A percentile compares a stretch with the other conserved stretches of the same genome.
phyloP scores from a whole-genome alignment of 2,329 filamentous ascomycete genomes.

The Cercospora citrullina region DNA sequence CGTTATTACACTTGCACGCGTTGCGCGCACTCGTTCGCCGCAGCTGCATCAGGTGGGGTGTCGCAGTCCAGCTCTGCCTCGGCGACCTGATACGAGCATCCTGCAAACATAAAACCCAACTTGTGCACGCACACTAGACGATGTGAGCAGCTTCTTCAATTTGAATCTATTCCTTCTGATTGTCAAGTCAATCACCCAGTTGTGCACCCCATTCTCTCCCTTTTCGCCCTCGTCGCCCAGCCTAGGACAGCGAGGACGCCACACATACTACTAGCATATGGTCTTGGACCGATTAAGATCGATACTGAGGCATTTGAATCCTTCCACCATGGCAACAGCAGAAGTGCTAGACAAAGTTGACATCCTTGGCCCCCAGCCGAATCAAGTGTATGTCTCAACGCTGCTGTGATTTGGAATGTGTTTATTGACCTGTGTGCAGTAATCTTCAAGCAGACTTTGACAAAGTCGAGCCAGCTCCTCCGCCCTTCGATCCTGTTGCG shows the following conservation, averaged over 20 bases:
- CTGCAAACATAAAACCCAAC: neutral
- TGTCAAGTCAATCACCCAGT: neutral
- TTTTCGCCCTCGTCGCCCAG: neutral
- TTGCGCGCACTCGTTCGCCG: neutral
- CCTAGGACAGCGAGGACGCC: neutral
- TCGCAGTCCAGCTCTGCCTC: neutral
- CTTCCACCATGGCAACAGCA: conserved; percentile 23
- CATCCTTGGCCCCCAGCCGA: conserved; percentile 22
- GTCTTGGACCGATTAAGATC: neutral
- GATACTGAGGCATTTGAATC: neutral
- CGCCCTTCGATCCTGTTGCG: conserved; percentile 24
- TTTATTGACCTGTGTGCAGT: neutral
- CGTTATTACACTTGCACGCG: neutral
- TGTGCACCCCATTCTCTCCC: neutral
- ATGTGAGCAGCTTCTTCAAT: neutral
- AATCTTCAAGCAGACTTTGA: conserved; percentile 25
- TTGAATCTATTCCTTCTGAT: neutral
- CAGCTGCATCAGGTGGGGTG: neutral
- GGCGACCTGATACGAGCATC: neutral
- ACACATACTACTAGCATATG: neutral
- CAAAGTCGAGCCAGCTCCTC: conserved; percentile 16
- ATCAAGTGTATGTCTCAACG: conserved; percentile 12
- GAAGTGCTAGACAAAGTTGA: conserved; percentile 24
- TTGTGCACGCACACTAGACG: neutral
- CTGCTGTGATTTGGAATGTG: neutral